Base-by-base conservation (phyloP, 2,329 filamentous ascomycete species). In the Ceratocystis colombiana region DNA sequence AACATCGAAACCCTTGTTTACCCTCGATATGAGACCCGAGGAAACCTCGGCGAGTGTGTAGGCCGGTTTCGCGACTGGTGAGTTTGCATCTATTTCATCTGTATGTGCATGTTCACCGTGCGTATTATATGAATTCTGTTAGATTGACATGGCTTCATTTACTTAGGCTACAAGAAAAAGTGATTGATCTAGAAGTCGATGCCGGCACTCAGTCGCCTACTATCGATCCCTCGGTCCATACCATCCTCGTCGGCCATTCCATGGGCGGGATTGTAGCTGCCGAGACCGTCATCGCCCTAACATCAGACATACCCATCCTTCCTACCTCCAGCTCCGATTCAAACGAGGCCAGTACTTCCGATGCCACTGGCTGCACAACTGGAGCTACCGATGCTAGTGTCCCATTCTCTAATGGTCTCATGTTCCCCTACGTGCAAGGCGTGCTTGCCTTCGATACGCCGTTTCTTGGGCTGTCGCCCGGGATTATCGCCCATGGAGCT, bases 181-280 rank as follows among this genome's bases (percentile, higher is more conserved):
- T 97, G 71, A 96, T 97, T 71, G 94, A 97, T 75, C 80, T 96
- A 72, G 93, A 99, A 76, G 92, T 96, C 67, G 85, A 82, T 33
- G 88, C 89, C 70, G 81, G 82, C 59, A 93, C 90, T 0, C 84
- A 89, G 1, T 92, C 88, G 4, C 92, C 92, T 0, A 96, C 89
- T 0, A 82, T 96, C 69, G 90, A 95, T 68, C 90, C 91, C 4
- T 90, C 88, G 0, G 90, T 96, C 22, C 87, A 86, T 72, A 88
- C 88, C 33, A 82, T 96, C 61, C 82, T 96, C 17, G 79, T 95
- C 67, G 92, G 92, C 28, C 92, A 96, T 75, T 92, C 88, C 7
- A 96, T 88, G 89, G 89, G 89, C 71, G 94, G 94, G 71, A 96
- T 97, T 71, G 91, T 97, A 61, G 93, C 90, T 10, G 93, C 91